Evolutionary conservation across 1,139 yeast genomes (phyloP).

Genomic region (Debaryomyces robertsiae): DNA sequence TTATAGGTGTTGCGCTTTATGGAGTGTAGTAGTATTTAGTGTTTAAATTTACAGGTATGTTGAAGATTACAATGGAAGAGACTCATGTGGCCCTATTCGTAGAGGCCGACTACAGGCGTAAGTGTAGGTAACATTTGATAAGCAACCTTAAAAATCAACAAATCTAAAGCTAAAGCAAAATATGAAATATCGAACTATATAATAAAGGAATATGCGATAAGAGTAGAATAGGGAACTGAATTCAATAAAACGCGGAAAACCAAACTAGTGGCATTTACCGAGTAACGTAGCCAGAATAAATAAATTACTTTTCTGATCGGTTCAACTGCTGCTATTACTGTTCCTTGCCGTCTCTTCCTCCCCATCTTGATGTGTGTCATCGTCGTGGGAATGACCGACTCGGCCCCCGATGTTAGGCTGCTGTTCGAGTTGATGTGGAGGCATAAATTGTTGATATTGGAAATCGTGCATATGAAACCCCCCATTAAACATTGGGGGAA

Average conservation of each 20-base stretch:
- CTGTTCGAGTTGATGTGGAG: slow-evolving; percentile 8
- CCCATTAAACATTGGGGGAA: slow-evolving; percentile 16
- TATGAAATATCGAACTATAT: slow-evolving; percentile 2
- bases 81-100: background rate
- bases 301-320: background rate
- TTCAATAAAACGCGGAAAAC: background rate
- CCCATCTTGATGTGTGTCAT: background rate
- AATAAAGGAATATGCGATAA: slow-evolving; percentile 6
- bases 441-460: slow-evolving; percentile 16
- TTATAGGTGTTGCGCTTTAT: slow-evolving; percentile 4
- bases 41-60: slow-evolving; percentile 7
- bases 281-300: too few species aligned
- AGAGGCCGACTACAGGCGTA: background rate
- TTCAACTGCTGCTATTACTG: slow-evolving; percentile 2
- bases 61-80: background rate
- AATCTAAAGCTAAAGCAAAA: background rate
- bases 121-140: too few species aligned
- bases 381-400: slow-evolving; percentile 3
- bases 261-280: background rate
- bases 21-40: slow-evolving; percentile 7
- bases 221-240: slow-evolving; percentile 3
- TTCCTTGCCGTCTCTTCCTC: slow-evolving; percentile 5
- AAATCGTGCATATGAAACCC: slow-evolving; percentile 15
- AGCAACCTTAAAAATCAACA: background rate
- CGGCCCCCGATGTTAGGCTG: slow-evolving; percentile 1